phyloP scores from a whole-genome alignment of 164 flowering plant species.

The Sextonia rubra region DNA sequence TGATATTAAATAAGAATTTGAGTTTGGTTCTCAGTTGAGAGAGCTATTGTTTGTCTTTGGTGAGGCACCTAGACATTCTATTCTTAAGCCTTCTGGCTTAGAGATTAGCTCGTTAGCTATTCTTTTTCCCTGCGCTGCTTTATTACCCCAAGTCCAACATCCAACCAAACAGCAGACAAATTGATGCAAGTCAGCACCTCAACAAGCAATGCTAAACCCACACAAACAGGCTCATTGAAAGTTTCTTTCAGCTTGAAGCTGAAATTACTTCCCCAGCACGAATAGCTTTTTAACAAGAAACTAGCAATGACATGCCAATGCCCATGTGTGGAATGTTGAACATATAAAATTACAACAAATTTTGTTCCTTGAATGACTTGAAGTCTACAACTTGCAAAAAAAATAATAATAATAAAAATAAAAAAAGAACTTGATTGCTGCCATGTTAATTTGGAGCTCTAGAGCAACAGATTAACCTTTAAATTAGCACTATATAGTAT shows the following conservation, averaged over 20 bases:
- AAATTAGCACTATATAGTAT: background rate
- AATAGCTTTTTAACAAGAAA: background rate
- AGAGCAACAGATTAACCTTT: background rate
- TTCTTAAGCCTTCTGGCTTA: too few species aligned
- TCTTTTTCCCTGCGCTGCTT: too few species aligned
- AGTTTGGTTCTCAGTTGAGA: too few species aligned
- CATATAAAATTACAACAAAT: background rate
- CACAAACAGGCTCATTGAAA: background rate
- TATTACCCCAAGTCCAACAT: background rate
- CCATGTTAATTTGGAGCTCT: background rate
- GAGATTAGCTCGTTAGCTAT: too few species aligned
- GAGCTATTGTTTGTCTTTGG: too few species aligned
- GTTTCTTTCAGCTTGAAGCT: background rate
- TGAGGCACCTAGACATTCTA: too few species aligned
- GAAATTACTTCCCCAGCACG: background rate
- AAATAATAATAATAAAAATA: too few species aligned
- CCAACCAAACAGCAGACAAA: background rate
- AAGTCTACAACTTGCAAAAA: too few species aligned
- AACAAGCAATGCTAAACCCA: background rate
- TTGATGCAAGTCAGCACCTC: background rate
- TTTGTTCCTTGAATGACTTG: background rate
- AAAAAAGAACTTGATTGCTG: too few species aligned
- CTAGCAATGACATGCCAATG: background rate
- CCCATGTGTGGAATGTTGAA: background rate
- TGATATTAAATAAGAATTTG: too few species aligned